phyloP scores from a whole-genome alignment of 2,329 filamentous ascomycete species.

The Rhynchosporium secalis region DNA sequence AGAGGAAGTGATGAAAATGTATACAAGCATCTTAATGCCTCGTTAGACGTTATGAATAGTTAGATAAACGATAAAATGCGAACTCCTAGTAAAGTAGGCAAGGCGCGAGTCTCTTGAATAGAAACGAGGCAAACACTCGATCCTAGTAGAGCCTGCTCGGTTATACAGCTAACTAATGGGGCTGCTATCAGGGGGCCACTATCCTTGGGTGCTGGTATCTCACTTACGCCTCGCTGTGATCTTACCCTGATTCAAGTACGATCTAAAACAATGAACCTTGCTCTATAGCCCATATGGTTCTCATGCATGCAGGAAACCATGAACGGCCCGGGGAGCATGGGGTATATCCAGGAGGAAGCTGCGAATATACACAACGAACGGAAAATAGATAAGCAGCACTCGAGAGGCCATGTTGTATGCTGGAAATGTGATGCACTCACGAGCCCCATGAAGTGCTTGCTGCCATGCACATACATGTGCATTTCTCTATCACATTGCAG shows the following conservation, averaged over 20 bases:
- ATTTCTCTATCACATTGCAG: not conserved
- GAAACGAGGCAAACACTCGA: constrained; percentile 14
- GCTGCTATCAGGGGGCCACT: not conserved
- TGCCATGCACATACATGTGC: not conserved
- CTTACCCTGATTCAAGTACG: not conserved
- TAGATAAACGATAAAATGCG: not conserved
- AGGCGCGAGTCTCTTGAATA: constrained; percentile 12
- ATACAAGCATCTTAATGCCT: constrained; percentile 9
- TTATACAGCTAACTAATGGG: constrained; percentile 10
- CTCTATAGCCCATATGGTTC: not conserved
- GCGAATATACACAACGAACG: not conserved
- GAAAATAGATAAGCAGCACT: not conserved
- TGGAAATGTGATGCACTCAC: not conserved
- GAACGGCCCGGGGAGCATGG: not conserved
- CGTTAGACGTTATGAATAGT: not conserved
- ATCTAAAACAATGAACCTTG: not conserved
- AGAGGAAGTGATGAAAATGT: not conserved
- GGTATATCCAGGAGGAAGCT: not conserved
- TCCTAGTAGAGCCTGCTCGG: constrained; percentile 5
- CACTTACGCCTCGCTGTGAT: not conserved
- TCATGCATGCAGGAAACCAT: not conserved
- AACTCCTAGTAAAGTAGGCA: constrained; percentile 4
- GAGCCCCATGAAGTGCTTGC: not conserved
- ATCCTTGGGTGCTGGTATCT: not conserved
- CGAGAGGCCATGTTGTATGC: not conserved